These are phyloP conservation scores for Madurella mycetomatis DNA, from an alignment of 2,329 filamentous ascomycete species.

Conservation along the genomic window DNA sequence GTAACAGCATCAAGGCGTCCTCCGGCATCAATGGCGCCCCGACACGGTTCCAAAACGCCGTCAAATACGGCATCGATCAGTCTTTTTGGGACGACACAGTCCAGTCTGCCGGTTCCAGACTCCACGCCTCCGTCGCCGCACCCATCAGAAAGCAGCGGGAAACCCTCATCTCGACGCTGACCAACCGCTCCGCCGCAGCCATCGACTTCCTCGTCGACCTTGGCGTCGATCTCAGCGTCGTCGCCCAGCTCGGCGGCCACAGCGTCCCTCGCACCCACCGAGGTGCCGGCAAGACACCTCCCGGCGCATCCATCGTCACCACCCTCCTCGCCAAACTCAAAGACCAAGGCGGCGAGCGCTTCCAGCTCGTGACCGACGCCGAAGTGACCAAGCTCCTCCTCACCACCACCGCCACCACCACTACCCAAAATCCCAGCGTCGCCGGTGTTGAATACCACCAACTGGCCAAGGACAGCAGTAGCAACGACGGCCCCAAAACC, in stretches of 20 bases:
- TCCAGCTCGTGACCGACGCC: constrained; percentile 48
- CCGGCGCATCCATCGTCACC: constrained; percentile 55
- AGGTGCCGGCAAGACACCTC: constrained; percentile 51
- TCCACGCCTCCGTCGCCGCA: constrained; percentile 26
- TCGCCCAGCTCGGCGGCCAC: constrained; percentile 58
- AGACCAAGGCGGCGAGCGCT: constrained; percentile 38
- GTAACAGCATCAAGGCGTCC: constrained; percentile 63
- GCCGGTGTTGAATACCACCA: constrained; percentile 48
- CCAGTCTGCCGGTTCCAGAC: constrained; percentile 48
- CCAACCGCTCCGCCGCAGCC: constrained; percentile 42
- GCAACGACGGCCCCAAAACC: constrained; percentile 33
- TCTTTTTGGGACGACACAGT: constrained; percentile 54
- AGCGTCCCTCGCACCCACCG: constrained; percentile 53
- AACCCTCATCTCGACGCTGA: constrained; percentile 46
- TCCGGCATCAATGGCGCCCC: constrained; percentile 62
- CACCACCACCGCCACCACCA: background rate
- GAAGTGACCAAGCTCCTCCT: constrained; percentile 49
- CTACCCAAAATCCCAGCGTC: constrained; percentile 29
- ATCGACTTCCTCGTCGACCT: constrained; percentile 55
- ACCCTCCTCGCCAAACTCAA: constrained; percentile 50
- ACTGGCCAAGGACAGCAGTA: constrained; percentile 6
- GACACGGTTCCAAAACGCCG: constrained; percentile 50
- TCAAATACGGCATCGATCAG: constrained; percentile 23
- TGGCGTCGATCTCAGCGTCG: constrained; percentile 54
- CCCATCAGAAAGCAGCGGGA: constrained; percentile 34